These are phyloP conservation scores for Hippophae gyantsensis DNA, from an alignment of 306 rosid species.

Conservation along the genomic window DNA sequence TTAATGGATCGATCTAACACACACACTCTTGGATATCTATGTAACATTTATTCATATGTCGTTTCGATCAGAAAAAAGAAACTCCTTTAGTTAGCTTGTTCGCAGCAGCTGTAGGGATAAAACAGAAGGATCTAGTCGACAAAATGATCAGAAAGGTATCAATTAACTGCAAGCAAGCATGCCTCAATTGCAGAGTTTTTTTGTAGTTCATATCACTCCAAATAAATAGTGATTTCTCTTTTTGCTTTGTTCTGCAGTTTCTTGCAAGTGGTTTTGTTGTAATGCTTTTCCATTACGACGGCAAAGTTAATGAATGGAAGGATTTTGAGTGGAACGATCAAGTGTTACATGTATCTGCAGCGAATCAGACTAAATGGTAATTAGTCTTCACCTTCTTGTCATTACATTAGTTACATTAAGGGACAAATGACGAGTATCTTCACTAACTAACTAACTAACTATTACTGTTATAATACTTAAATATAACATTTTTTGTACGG, in stretches of 20 bases:
- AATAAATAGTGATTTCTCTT: slow-evolving; percentile 1
- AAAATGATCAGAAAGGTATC: slow-evolving; percentile 77
- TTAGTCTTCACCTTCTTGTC: slow-evolving; percentile 13
- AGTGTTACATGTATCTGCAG: slow-evolving; percentile 59
- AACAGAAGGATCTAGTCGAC: slow-evolving; percentile 60
- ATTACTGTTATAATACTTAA: no score
- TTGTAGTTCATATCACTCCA: not conserved
- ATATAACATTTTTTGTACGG: no score
- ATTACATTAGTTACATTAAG: not conserved
- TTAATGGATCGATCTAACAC: not conserved
- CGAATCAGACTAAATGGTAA: slow-evolving; percentile 76
- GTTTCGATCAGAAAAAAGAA: slow-evolving; percentile 25
- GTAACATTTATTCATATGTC: slow-evolving; percentile 11
- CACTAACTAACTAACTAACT: no score
- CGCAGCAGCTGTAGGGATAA: slow-evolving; percentile 68
- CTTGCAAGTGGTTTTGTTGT: slow-evolving; percentile 50
- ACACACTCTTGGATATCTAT: not conserved
- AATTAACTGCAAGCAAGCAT: not conserved
- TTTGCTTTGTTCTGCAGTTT: slow-evolving; percentile 40
- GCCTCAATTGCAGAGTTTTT: not conserved
- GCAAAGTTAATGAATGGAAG: slow-evolving; percentile 58
- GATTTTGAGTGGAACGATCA: slow-evolving; percentile 45
- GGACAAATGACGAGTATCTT: no score
- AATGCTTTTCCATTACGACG: slow-evolving; percentile 91
- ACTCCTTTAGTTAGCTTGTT: slow-evolving; percentile 39